These are phyloP conservation scores for Apiotrichum sp. DNA, from an alignment of 1,284 basidiomycete species.

Conservation along the genomic window DNA sequence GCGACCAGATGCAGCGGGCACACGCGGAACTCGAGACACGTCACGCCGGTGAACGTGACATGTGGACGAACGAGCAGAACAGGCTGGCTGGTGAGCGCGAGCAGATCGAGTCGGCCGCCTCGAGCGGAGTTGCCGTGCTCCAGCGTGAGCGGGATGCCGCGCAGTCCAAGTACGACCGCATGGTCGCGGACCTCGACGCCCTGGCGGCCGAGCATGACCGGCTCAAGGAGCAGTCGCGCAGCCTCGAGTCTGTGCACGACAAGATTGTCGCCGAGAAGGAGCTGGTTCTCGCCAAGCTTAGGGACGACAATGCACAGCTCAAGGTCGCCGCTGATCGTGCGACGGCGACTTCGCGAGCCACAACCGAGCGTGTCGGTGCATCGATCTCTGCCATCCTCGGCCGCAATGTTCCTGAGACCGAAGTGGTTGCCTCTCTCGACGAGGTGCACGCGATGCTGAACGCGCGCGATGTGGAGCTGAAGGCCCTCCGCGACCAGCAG, in stretches of 20 bases:
- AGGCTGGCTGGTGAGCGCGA: background rate
- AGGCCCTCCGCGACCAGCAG: constrained; percentile 46
- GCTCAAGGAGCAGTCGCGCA: background rate
- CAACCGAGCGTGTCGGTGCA: background rate
- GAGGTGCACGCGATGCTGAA: constrained; percentile 46
- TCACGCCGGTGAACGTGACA: background rate
- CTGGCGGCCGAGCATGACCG: constrained; percentile 1
- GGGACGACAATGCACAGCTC: background rate
- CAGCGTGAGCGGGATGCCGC: background rate
- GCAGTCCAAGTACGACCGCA: background rate
- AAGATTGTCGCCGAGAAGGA: background rate
- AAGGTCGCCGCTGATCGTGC: background rate
- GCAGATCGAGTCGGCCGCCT: background rate
- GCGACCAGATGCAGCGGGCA: background rate
- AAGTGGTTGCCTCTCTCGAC: constrained; percentile 20
- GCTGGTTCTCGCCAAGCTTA: background rate
- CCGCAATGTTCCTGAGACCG: background rate
- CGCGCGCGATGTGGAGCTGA: constrained; percentile 51
- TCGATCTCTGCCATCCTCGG: constrained; percentile 3
- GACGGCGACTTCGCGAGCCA: background rate
- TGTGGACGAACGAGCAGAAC: background rate
- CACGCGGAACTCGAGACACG: background rate
- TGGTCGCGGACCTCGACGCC: background rate
- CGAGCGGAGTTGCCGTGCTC: background rate
- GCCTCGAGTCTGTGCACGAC: background rate